These are phyloP conservation scores for Phanerochaete sordida DNA, from an alignment of 768 basidiomycete species.

Conservation along the genomic window DNA sequence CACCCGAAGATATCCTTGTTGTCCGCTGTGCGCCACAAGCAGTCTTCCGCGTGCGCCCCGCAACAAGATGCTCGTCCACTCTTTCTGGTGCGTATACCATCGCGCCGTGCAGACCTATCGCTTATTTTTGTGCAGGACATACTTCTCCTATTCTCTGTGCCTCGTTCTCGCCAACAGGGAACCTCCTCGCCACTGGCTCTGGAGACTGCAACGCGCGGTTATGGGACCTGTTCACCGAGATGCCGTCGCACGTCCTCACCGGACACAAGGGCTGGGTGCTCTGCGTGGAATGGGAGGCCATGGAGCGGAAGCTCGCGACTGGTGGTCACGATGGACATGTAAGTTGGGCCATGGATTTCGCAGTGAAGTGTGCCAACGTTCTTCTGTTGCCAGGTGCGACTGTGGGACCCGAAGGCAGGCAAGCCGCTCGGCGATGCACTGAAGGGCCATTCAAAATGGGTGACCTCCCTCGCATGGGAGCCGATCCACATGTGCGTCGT, in stretches of 20 bases:
- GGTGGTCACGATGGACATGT: slow-evolving; percentile 95
- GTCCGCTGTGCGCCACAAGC: slow-evolving; percentile 94
- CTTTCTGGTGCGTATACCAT: slow-evolving; percentile 58
- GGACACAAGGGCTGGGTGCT: slow-evolving; percentile 97
- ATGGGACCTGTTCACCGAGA: slow-evolving; percentile 94
- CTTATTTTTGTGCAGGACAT: slow-evolving; percentile 56
- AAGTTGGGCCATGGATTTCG: slow-evolving; percentile 32
- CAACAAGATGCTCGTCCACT: slow-evolving; percentile 91
- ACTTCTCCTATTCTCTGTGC: slow-evolving; percentile 92
- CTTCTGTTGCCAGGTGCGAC: slow-evolving; percentile 46
- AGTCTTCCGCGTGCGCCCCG: slow-evolving; percentile 90
- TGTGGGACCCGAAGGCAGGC: slow-evolving; percentile 95
- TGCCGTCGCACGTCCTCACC: slow-evolving; percentile 78
- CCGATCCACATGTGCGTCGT: slow-evolving; percentile 81
- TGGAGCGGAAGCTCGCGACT: slow-evolving; percentile 86
- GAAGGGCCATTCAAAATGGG: slow-evolving; percentile 95
- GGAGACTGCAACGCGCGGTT: slow-evolving; percentile 91
- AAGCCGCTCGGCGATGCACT: slow-evolving; percentile 85
- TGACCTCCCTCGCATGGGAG: slow-evolving; percentile 94
- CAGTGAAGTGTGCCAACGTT: not conserved
- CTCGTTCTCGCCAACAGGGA: slow-evolving; percentile 92
- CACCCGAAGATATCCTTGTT: slow-evolving; percentile 83
- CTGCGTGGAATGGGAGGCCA: slow-evolving; percentile 95
- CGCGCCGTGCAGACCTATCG: slow-evolving; percentile 9
- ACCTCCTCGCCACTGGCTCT: slow-evolving; percentile 88